Evolutionary conservation across 2,329 filamentous ascomycete species (phyloP), one percentile per base, ranked within the genome.

Genomic region (Ophiostoma sp.): DNA sequence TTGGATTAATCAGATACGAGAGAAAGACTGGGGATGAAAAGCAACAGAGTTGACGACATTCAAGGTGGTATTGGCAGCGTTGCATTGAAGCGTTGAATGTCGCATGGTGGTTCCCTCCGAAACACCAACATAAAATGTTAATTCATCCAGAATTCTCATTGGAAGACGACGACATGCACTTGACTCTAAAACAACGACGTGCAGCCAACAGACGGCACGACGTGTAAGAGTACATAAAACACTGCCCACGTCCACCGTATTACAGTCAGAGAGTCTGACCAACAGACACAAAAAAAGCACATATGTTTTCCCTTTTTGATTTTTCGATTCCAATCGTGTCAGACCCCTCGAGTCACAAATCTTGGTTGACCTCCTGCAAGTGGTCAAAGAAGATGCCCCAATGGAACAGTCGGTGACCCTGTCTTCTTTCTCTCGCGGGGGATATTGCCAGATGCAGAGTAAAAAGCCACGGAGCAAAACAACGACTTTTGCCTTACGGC

Each of bases 191-290:
- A 42, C 33, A 64, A 64, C 59, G 36, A 39, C 33, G 59, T 25
- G 59, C 59, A 64, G 59, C 59, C 59, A 64, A 64, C 59, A 42
- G 59, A 42, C 59, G n/a, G 8, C n/a, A 64, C 59, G 39, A 42
- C 36, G 31, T 55, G 28, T 17, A 36, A 7, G 25, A 36, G 25
- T 11, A n/a, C 19, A 36, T 33, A 4, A 33, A 59, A 59, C n/a
- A 55, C 50, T 28, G n/a, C 25, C 22, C 22, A 28, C 9, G 22
- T 15, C 15, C n/a, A 1, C 25, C 5, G n/a, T 55, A 2, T 12
- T n/a, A 52, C 50, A n/a, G 12, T 9, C n/a, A 63, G 1, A 22
- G 39, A 39, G 15, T 48, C 15, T 19, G 15, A 39, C 33, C 55
- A 59, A 64, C 33, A 42, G 33, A 39, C 59, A 2, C 1, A 42